Percentiles rank a stretch among this genome's conserved stretches.
phyloP scores from a whole-genome alignment of 2,329 filamentous ascomycete species.

The Fusarium cyanostomum region DNA sequence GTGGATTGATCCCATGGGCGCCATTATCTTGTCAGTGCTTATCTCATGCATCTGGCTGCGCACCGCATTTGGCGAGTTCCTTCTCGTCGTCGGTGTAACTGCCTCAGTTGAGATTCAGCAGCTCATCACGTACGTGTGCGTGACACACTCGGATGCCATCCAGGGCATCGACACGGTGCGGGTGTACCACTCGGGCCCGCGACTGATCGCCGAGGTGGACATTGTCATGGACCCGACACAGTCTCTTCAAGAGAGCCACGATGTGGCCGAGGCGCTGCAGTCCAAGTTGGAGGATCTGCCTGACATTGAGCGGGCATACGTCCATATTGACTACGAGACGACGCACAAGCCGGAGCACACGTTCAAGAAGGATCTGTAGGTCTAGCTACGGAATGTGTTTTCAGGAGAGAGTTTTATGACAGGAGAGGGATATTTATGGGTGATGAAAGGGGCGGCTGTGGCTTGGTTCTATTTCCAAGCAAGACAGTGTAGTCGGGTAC shows the following conservation, averaged over 20 bases:
- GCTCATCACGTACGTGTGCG: constrained; percentile 89
- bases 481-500: constrained; percentile 18
- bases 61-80: constrained; percentile 89
- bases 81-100: constrained; percentile 88
- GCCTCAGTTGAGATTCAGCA: constrained; percentile 88
- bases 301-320: constrained; percentile 91
- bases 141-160: constrained; percentile 88
- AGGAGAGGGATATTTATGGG: neutral
- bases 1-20: constrained; percentile 96
- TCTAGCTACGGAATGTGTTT: constrained; percentile 13
- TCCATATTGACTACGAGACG: constrained; percentile 97
- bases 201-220: constrained; percentile 94
- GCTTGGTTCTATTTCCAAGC: neutral
- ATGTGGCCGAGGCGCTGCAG: constrained; percentile 93
- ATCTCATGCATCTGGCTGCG: constrained; percentile 84
- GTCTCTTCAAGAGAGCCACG: constrained; percentile 82
- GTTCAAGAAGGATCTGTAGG: constrained; percentile 68
- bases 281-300: constrained; percentile 92
- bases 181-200: constrained; percentile 88
- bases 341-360: constrained; percentile 89
- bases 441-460: neutral
- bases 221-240: constrained; percentile 87
- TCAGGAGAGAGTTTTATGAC: constrained; percentile 1
- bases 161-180: constrained; percentile 93
- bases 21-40: constrained; percentile 81